A percentile compares a stretch with the other conserved stretches of the same genome.
These are phyloP conservation scores for Astrocystis sublimbata DNA, from an alignment of 495 filamentous ascomycete species.

Conservation along the genomic window DNA sequence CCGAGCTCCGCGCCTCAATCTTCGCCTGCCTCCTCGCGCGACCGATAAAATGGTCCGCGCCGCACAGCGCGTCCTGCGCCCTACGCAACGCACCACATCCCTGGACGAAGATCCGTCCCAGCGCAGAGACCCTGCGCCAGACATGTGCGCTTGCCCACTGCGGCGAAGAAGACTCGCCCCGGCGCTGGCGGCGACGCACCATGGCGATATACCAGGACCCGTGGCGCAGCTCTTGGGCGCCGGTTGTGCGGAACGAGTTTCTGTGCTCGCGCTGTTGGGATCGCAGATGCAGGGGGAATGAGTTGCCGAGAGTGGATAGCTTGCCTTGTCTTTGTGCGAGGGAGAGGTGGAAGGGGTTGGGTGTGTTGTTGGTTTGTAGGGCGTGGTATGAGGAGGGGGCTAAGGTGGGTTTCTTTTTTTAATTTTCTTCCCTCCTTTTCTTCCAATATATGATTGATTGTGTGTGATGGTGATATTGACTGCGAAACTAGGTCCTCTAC, in stretches of 20 bases:
- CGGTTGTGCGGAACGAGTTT: slow-evolving; percentile 18
- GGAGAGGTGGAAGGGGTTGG: slow-evolving; percentile 20
- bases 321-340: slow-evolving; percentile 28
- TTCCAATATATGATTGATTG: no score
- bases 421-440: no score
- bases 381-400: slow-evolving; percentile 29
- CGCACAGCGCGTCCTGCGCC: slow-evolving; percentile 16
- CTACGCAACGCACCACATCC: no score
- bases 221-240: slow-evolving; percentile 29
- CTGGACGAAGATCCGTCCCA: no score
- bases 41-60: slow-evolving; percentile 30
- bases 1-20: slow-evolving; percentile 29
- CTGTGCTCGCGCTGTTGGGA: slow-evolving; percentile 33
- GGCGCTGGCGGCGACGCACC: neutral
- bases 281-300: neutral
- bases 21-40: slow-evolving; percentile 31
- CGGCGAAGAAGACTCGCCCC: neutral
- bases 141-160: neutral
- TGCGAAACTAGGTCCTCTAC: slow-evolving; percentile 24
- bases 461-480: neutral
- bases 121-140: neutral
- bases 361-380: slow-evolving; percentile 27
- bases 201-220: slow-evolving; percentile 17
- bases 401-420: neutral
- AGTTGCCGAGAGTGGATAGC: neutral